Percentiles rank a stretch among this genome's conserved stretches.
These are phyloP conservation scores for Aspergillus chevalieri DNA, from an alignment of 2,329 filamentous ascomycete genomes.

Conservation along the genomic window DNA sequence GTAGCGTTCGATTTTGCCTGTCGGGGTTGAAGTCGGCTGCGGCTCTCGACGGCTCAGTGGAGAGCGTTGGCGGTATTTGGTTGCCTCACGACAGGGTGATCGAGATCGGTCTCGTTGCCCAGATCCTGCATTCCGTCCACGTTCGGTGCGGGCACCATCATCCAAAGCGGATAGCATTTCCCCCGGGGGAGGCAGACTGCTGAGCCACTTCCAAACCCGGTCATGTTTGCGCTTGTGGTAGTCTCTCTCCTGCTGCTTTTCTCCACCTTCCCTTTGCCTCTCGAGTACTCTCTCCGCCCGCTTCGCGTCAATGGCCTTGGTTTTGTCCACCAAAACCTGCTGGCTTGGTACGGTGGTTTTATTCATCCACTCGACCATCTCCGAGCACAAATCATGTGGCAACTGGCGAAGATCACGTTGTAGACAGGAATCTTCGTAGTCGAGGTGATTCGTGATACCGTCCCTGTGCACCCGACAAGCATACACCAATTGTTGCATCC, in stretches of 20 bases:
- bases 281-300: background rate
- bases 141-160: no score
- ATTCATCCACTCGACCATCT: no score
- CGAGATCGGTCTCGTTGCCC: conserved; percentile 4
- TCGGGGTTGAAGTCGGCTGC: no score
- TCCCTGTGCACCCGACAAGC: background rate
- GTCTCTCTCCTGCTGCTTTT: background rate
- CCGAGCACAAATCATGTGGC: no score
- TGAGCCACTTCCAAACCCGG: conserved; percentile 8
- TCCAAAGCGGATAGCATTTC: conserved; percentile 4
- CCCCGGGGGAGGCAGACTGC: conserved; percentile 5
- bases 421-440: background rate
- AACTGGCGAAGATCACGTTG: no score
- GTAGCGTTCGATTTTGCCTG: no score
- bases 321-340: no score
- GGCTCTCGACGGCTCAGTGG: background rate
- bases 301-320: no score
- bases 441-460: background rate
- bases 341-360: no score
- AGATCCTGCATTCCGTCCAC: background rate
- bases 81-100: conserved; percentile 2
- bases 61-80: conserved; percentile 4
- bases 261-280: background rate
- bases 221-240: conserved; percentile 3
- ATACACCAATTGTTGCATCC: conserved; percentile 7